Conservation (phyloP, 805 yeast species). For the Saccharomycopsis schoenii region DNA sequence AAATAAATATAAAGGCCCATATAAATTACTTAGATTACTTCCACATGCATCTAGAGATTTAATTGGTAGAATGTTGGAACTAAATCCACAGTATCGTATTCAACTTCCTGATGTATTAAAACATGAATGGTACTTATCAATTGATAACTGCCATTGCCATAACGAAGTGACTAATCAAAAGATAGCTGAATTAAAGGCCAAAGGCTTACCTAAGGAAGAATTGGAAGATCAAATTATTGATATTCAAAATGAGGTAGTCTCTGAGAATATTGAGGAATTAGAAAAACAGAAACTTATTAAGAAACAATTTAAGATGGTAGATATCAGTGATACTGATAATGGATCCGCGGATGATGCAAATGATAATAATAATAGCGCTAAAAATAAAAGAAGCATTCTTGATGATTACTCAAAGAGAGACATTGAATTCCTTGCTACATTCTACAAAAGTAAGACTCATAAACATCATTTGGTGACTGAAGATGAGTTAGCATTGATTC, state of each 20-base stretch:
- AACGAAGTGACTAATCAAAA: conserved; percentile 8
- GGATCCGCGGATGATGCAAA: background rate
- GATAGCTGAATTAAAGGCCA: conserved; percentile 2
- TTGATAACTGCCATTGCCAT: conserved; percentile 42
- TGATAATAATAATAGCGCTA: background rate
- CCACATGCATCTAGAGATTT: conserved; percentile 81
- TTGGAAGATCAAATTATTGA: conserved; percentile 14
- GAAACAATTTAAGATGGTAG: conserved; percentile 15
- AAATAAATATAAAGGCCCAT: conserved; percentile 58
- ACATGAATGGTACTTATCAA: conserved; percentile 49
- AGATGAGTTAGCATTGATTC: conserved; percentile 40
- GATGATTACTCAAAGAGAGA: conserved; percentile 15
- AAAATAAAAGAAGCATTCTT: conserved; percentile 7
- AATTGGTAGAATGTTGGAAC: conserved; percentile 54
- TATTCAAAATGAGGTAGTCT: conserved; percentile 15
- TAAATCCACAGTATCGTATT: conserved; percentile 50
- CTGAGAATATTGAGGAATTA: conserved; percentile 17
- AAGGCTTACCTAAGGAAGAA: conserved; percentile 11
- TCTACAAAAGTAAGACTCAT: conserved; percentile 32
- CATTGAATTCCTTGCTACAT: conserved; percentile 14
- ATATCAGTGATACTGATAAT: conserved; percentile 15
- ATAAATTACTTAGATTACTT: conserved; percentile 64
- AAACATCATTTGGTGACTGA: conserved; percentile 61
- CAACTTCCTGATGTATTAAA: conserved; percentile 44
- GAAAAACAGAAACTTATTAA: conserved; percentile 16